A percentile compares a stretch with the other conserved stretches of the same genome.
These are phyloP conservation scores for Mucor plumbeus DNA, from an alignment of 371 early-diverging fungal genomes.

Conservation along the genomic window DNA sequence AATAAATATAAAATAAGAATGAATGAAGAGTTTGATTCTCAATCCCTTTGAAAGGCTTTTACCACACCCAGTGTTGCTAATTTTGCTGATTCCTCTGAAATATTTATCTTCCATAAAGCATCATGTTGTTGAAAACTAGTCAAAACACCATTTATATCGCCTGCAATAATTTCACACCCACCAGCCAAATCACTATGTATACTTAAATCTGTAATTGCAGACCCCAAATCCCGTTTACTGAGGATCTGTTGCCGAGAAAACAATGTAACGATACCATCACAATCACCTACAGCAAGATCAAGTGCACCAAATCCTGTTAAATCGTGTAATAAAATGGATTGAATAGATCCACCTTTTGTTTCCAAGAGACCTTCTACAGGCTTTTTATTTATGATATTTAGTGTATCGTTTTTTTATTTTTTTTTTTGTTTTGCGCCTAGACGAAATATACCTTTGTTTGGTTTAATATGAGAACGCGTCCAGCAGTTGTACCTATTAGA, in stretches of 20 bases:
- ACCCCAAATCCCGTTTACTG: slow-evolving; percentile 44
- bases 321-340: slow-evolving; percentile 47
- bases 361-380: slow-evolving; percentile 52
- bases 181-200: slow-evolving; percentile 46
- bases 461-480: slow-evolving; percentile 50
- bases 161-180: slow-evolving; percentile 54
- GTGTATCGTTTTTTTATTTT: not conserved
- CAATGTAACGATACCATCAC: slow-evolving; percentile 50
- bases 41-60: slow-evolving; percentile 10
- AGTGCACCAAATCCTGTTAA: slow-evolving; percentile 49
- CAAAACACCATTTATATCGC: slow-evolving; percentile 47
- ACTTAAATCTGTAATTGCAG: slow-evolving; percentile 42
- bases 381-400: slow-evolving; percentile 2
- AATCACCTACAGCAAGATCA: slow-evolving; percentile 56
- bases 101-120: slow-evolving; percentile 48
- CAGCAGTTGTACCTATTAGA: slow-evolving; percentile 49
- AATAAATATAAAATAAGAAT: too few species aligned
- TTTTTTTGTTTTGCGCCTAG: too few species aligned
- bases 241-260: slow-evolving; percentile 55
- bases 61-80: slow-evolving; percentile 33
- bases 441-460: slow-evolving; percentile 39
- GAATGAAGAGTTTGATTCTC: too few species aligned
- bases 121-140: slow-evolving; percentile 54
- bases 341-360: slow-evolving; percentile 55
- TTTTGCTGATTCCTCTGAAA: slow-evolving; percentile 46